Conservation (phyloP, 2,329 filamentous ascomycete species). For the Trichophaea hybrida region DNA sequence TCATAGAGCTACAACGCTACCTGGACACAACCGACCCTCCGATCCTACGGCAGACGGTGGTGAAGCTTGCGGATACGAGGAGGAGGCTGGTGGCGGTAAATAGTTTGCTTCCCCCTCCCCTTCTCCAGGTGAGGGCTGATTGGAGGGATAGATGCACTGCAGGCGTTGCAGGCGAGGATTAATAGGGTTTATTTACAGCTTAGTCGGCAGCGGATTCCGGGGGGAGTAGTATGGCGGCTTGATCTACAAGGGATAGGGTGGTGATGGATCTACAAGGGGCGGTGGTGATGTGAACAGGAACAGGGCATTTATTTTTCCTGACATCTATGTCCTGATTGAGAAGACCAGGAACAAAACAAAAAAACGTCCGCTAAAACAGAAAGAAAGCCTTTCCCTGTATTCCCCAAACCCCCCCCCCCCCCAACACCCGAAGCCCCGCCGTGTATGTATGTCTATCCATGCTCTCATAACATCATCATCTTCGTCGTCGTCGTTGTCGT, state of each 20-base stretch:
- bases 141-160: slow-evolving; percentile 17
- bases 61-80: slow-evolving; percentile 25
- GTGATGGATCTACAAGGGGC: background rate
- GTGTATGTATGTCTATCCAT: background rate
- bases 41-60: slow-evolving; percentile 24
- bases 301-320: background rate
- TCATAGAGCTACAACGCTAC: slow-evolving; percentile 25
- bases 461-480: background rate
- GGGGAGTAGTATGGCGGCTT: background rate
- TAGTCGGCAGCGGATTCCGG: slow-evolving; percentile 23
- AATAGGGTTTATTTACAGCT: slow-evolving; percentile 26
- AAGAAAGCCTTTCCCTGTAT: too few relatives aligned
- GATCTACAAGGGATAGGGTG: too few relatives aligned
- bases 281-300: background rate
- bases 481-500: background rate
- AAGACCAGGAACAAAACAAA: background rate
- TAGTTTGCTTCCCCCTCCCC: slow-evolving; percentile 6
- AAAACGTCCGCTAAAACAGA: background rate
- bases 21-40: slow-evolving; percentile 27
- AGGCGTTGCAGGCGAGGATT: slow-evolving; percentile 24
- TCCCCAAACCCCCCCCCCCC: too few relatives aligned
- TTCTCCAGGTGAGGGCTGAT: background rate
- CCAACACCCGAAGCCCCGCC: background rate
- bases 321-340: background rate
- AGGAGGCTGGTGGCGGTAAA: slow-evolving; percentile 26